Evolutionary conservation across 257 asterid genomes (phyloP).

Genomic region (Mitragyna speciosa): DNA sequence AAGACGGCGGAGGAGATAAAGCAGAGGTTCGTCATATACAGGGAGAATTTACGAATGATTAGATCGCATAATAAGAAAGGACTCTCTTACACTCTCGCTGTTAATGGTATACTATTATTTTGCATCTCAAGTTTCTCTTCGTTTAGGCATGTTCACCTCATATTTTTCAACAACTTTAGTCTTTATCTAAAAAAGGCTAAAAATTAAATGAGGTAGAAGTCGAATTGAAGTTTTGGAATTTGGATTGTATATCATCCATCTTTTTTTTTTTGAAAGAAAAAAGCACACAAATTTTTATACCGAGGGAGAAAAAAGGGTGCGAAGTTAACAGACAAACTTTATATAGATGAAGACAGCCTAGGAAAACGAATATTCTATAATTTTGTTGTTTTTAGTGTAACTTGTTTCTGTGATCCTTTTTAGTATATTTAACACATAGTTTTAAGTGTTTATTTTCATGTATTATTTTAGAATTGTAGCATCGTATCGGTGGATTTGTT

Average conservation of each 20-base stretch:
- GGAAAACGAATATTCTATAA: not conserved
- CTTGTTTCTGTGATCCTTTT: not conserved
- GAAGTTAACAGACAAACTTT: not conserved
- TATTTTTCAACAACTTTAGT: not conserved
- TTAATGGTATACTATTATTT: slow-evolving; percentile 50
- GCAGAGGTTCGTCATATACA: slow-evolving; percentile 63
- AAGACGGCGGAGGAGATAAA: slow-evolving; percentile 65
- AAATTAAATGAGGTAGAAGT: not conserved
- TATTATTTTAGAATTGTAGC: not conserved
- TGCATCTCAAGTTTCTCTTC: not conserved
- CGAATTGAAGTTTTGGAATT: too few species aligned
- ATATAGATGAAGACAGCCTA: not conserved
- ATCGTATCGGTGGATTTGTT: not conserved
- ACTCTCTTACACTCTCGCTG: slow-evolving; percentile 71
- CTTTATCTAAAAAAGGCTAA: too few species aligned
- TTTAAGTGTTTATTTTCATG: not conserved
- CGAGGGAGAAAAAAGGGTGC: too few species aligned
- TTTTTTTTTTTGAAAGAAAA: too few species aligned
- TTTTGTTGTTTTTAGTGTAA: not conserved
- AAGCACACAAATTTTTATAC: not conserved
- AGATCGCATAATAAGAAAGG: slow-evolving; percentile 84
- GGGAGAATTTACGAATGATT: slow-evolving; percentile 65
- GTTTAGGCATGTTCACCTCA: not conserved
- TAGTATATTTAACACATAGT: not conserved
- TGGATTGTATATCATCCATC: too few species aligned